Base-by-base conservation (phyloP, 805 yeast species). In the Ogataea ramenticola region DNA sequence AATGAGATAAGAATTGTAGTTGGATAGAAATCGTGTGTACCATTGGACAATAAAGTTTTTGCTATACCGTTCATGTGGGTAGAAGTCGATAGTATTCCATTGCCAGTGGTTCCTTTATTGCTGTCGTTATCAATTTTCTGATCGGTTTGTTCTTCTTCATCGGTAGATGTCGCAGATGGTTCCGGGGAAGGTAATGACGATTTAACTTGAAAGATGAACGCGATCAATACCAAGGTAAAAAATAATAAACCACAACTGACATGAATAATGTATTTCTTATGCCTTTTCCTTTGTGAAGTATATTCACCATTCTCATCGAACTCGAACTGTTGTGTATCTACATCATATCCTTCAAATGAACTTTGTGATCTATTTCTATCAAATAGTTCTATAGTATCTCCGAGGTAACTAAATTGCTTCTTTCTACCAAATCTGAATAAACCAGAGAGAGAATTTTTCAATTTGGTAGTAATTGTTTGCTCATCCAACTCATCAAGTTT, bases 1-100 rank as follows among this genome's bases (percentile, higher is more conserved):
- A 91, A 61, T 0, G 96, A 87, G 1, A 90, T 69, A 39, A 89
- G 58, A 1, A 90, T 64, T 1, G 96, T 90, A 9, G 95, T 79
- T n/a, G 93, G 86, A 53, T 81, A 68, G 60, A 81, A 86, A 3
- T 66, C 66, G 49, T 76, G 79, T 0, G 95, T 82, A 1, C 87
- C 84, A 57, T 87, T 87, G 32, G 67, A 60, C 10, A 68, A 50
- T 2, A 58, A 24, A 10, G 54, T 47, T 46, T 64, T 61, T 21
- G 39, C 24, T 5, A 11, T 17, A 14, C 27, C 16, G 9, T 16
- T n/a, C 8, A 12, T 27, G 12, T 17, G 19, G 3, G 27, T 15
- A 20, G 30, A 12, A 10, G 24, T 26, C 15, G 37, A 21, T 22
- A 39, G 17, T 3, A 43, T n/a, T 8, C 16, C 36, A 22, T 39